These are phyloP conservation scores for Scedosporium boydii DNA, from an alignment of 2,329 filamentous ascomycete species.

Conservation along the genomic window DNA sequence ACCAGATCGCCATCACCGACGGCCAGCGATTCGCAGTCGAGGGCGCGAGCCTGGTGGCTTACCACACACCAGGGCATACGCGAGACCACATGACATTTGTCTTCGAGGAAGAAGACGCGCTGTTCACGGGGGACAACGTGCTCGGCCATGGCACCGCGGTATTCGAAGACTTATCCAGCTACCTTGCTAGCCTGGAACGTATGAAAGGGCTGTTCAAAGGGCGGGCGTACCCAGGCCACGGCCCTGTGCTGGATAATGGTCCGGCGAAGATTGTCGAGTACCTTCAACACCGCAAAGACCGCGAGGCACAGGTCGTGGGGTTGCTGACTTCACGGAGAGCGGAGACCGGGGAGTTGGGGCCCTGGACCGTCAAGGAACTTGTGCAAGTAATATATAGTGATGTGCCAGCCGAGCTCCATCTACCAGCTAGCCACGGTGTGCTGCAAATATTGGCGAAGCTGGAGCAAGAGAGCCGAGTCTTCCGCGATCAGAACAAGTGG, in stretches of 20 bases:
- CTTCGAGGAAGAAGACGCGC: slow-evolving; percentile 66
- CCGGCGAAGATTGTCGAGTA: slow-evolving; percentile 69
- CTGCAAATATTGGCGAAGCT: slow-evolving; percentile 74
- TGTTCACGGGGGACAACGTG: slow-evolving; percentile 87
- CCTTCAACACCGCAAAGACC: slow-evolving; percentile 66
- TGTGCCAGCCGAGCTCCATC: slow-evolving; percentile 65
- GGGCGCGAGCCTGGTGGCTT: slow-evolving; percentile 57
- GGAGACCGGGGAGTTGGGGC: slow-evolving; percentile 13
- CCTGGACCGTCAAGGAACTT: slow-evolving; percentile 67
- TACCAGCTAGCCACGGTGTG: slow-evolving; percentile 67
- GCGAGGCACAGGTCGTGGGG: slow-evolving; percentile 69
- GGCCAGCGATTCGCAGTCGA: slow-evolving; percentile 45
- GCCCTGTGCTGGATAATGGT: slow-evolving; percentile 66
- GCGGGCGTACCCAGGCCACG: slow-evolving; percentile 80
- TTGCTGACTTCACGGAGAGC: slow-evolving; percentile 32
- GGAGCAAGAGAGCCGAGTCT: slow-evolving; percentile 59
- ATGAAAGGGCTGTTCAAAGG: slow-evolving; percentile 60
- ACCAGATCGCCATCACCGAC: slow-evolving; percentile 38
- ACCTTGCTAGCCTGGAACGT: slow-evolving; percentile 57
- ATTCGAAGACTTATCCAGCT: slow-evolving; percentile 65
- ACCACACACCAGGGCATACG: slow-evolving; percentile 60
- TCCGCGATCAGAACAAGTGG: slow-evolving; percentile 31
- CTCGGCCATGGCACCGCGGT: slow-evolving; percentile 80
- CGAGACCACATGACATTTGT: slow-evolving; percentile 73
- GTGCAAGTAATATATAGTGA: slow-evolving; percentile 82